These are phyloP conservation scores for Solanum hybrid DNA, from an alignment of 305 asterid genomes.

Conservation along the genomic window DNA sequence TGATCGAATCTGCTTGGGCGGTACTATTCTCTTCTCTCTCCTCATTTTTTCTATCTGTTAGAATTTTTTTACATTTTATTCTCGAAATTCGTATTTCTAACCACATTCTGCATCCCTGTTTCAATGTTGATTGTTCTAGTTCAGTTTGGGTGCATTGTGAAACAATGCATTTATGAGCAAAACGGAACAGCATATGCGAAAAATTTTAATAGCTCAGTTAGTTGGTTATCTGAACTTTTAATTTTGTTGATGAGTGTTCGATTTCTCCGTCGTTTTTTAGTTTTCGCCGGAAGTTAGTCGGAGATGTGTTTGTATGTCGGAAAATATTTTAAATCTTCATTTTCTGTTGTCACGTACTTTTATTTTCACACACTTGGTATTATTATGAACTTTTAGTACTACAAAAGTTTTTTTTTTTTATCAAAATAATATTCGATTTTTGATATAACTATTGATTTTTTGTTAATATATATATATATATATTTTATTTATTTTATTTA, in stretches of 20 bases:
- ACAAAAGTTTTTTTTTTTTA: neutral
- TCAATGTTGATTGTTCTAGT: neutral
- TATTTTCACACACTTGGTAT: neutral
- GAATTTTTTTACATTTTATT: neutral
- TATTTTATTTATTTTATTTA: too few relatives aligned
- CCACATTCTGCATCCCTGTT: neutral
- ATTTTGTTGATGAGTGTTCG: neutral
- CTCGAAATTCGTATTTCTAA: neutral
- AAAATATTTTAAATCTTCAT: neutral
- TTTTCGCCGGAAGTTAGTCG: neutral
- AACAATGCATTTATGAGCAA: neutral
- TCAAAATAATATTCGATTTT: neutral
- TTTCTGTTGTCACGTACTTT: neutral
- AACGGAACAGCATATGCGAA: neutral
- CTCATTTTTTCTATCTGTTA: neutral
- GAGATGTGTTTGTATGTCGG: neutral
- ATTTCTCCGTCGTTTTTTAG: neutral
- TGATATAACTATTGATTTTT: neutral
- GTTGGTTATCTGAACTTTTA: neutral
- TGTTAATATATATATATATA: neutral
- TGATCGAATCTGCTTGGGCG: constrained; percentile 59
- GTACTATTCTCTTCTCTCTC: constrained; percentile 14
- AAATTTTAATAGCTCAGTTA: neutral
- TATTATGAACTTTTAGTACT: neutral
- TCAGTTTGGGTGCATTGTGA: neutral